Conservation (phyloP, 2,329 filamentous ascomycete genomes). For the Colletotrichum truncatum region DNA sequence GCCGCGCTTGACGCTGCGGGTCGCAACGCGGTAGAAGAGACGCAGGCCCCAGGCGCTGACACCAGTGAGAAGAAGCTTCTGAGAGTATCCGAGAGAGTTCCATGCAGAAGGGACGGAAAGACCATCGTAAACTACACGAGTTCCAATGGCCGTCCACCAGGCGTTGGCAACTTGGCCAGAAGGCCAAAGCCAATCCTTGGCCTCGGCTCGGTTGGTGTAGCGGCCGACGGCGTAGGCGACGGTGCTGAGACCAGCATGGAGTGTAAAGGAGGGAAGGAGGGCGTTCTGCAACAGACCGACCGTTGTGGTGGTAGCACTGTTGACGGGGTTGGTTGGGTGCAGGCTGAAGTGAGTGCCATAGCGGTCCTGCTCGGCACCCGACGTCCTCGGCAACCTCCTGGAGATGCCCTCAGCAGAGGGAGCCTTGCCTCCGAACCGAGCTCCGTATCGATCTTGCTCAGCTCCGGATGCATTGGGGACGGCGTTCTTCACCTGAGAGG, state of each 20-base stretch:
- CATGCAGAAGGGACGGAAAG: conserved; percentile 56
- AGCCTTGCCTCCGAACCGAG: conserved; percentile 23
- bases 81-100: conserved; percentile 57
- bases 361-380: conserved; percentile 32
- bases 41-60: conserved; percentile 67
- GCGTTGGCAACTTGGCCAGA: conserved; percentile 63
- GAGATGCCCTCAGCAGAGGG: conserved; percentile 4
- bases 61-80: conserved; percentile 63
- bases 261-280: conserved; percentile 61
- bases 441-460: conserved; percentile 25
- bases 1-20: conserved; percentile 57
- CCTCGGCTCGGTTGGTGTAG: conserved; percentile 62
- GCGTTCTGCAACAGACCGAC: conserved; percentile 63
- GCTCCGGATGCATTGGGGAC: conserved; percentile 19
- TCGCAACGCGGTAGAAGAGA: conserved; percentile 63
- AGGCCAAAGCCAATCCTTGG: conserved; percentile 70
- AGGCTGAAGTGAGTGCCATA: conserved; percentile 35
- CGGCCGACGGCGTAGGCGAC: conserved; percentile 61
- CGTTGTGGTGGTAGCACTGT: conserved; percentile 29
- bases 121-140: conserved; percentile 55
- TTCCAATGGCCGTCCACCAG: conserved; percentile 68
- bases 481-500: conserved; percentile 27
- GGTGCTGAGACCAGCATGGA: conserved; percentile 61
- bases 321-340: conserved; percentile 23
- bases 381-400: conserved; percentile 9